phyloP scores from a whole-genome alignment of 345 rosid species.

The Gossypioides kirkii region DNA sequence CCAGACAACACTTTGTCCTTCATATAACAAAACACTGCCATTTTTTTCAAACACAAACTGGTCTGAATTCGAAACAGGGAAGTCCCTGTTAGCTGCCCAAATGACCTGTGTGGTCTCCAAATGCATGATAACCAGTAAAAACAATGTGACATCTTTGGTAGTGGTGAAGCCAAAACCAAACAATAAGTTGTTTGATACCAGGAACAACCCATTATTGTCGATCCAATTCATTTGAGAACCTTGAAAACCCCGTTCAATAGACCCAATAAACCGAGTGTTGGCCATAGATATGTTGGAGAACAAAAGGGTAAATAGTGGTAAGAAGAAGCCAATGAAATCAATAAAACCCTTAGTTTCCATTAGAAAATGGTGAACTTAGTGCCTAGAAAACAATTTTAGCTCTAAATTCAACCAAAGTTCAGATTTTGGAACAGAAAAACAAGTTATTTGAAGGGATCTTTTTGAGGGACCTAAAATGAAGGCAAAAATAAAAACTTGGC shows the following conservation, averaged over 20 bases:
- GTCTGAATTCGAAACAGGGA: conserved; percentile 63
- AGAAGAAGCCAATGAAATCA: conserved; percentile 21
- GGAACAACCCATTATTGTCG: conserved; percentile 54
- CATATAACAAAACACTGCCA: conserved; percentile 51
- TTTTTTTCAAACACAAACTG: conserved; percentile 38
- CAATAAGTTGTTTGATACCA: conserved; percentile 46
- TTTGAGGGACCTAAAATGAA: background rate
- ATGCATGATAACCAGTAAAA: conserved; percentile 53
- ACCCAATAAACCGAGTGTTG: conserved; percentile 27
- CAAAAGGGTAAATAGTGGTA: conserved; percentile 21
- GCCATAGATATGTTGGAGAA: conserved; percentile 32
- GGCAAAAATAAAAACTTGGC: background rate
- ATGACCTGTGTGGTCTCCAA: conserved; percentile 26
- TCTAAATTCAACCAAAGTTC: conserved; percentile 1
- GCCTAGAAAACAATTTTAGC: background rate
- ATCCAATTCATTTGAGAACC: conserved; percentile 76
- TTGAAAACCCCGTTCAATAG: conserved; percentile 36
- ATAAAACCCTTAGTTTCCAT: conserved; percentile 32
- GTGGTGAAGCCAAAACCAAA: conserved; percentile 62
- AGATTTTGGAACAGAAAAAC: background rate
- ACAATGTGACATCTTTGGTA: conserved; percentile 37
- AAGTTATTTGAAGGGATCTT: background rate
- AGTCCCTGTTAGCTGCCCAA: conserved; percentile 76
- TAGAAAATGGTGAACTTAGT: background rate
- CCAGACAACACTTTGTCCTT: conserved; percentile 51